Evolutionary conservation across 2,329 filamentous ascomycete genomes (phyloP).

Genomic region (Epichloe typhina): DNA sequence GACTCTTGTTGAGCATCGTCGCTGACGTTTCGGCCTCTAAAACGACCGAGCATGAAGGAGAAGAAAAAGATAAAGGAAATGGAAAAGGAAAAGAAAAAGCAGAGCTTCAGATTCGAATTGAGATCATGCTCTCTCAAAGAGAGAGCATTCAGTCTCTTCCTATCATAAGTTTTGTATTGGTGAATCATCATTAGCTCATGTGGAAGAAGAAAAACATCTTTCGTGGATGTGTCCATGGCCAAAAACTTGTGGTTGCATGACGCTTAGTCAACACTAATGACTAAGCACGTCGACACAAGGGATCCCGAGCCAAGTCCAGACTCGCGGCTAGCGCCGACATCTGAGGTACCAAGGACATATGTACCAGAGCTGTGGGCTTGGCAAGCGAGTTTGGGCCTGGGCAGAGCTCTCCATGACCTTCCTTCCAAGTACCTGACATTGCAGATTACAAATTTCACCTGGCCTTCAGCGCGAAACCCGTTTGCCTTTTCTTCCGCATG

Average conservation of each 20-base stretch:
- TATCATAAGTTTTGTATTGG: constrained; percentile 43
- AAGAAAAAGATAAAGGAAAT: not conserved
- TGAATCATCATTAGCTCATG: constrained; percentile 49
- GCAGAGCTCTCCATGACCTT: not conserved
- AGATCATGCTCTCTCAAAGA: constrained; percentile 44
- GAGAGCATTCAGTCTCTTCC: constrained; percentile 54
- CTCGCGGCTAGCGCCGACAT: not conserved
- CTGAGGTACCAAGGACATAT: not conserved
- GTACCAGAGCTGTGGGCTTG: not conserved
- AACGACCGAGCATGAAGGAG: not conserved
- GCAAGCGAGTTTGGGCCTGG: not conserved
- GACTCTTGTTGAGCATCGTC: no score
- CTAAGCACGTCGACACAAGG: not conserved
- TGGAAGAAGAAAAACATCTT: constrained; percentile 14
- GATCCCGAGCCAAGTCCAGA: not conserved
- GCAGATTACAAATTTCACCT: not conserved
- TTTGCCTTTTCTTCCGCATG: constrained; percentile 1
- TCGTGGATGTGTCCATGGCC: not conserved
- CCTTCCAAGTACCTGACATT: not conserved
- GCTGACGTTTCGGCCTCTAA: no score
- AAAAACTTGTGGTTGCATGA: not conserved
- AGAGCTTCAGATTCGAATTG: constrained; percentile 49
- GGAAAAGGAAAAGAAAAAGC: constrained; percentile 1
- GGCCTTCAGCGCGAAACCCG: not conserved
- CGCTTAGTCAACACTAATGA: constrained; percentile 1